Percentiles rank a stretch among this genome's conserved stretches.
These are phyloP conservation scores for Scheffersomyces illinoinensis DNA, from an alignment of 1,139 yeast genomes.

Conservation along the genomic window DNA sequence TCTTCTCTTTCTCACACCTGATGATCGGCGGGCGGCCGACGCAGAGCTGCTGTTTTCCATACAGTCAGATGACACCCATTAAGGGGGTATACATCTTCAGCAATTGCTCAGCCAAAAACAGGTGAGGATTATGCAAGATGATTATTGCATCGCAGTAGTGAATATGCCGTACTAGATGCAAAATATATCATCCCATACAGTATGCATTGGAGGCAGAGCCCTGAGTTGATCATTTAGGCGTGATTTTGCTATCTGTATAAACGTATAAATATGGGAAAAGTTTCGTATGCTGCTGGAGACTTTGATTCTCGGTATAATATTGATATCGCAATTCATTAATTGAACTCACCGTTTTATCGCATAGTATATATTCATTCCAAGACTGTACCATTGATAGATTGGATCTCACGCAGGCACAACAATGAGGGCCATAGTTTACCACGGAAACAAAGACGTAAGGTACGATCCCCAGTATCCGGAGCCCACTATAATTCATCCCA, in stretches of 20 bases:
- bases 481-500: conserved; percentile 1
- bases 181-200: not conserved
- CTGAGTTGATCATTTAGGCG: not conserved
- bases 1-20: not conserved
- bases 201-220: not conserved
- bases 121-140: not conserved
- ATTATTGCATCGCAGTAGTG: not conserved
- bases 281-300: not conserved
- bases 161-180: not conserved
- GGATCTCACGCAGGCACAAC: not conserved
- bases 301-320: not conserved
- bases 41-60: not conserved
- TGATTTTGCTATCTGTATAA: not conserved
- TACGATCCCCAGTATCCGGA: conserved; percentile 4
- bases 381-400: not conserved
- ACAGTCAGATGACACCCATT: not conserved
- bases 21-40: not conserved
- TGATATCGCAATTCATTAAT: not conserved
- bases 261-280: not conserved
- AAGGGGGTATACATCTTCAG: not conserved
- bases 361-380: too few relatives aligned
- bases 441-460: conserved; percentile 5
- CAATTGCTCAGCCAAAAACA: not conserved
- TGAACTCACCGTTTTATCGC: not conserved
- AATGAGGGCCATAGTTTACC: conserved; percentile 7